Conservation (phyloP, 768 basidiomycete genomes). For the Clitopilus passeckerianus region DNA sequence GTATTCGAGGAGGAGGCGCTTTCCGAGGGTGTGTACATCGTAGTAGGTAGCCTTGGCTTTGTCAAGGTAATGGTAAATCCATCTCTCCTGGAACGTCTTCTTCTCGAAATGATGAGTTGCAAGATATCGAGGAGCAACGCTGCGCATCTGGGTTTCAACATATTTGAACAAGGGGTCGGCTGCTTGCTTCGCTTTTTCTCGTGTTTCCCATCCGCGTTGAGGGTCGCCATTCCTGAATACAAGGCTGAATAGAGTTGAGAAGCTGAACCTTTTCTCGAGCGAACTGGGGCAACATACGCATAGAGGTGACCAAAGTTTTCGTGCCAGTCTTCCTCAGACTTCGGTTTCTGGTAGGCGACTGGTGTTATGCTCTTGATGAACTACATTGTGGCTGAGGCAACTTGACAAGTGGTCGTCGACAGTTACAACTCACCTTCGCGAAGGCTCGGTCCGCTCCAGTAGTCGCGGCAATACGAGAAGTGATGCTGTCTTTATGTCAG, state of each 20-base stretch:
- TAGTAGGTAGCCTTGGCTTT: neutral
- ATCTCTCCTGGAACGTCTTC: neutral
- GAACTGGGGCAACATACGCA: slow-evolving; percentile 7
- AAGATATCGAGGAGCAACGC: neutral
- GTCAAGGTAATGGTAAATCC: neutral
- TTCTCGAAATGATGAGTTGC: neutral
- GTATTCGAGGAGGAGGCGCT: neutral
- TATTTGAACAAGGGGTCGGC: slow-evolving; percentile 4
- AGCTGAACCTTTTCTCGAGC: neutral
- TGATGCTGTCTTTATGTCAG: too few species aligned
- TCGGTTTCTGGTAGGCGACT: neutral
- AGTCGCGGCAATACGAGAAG: too few species aligned
- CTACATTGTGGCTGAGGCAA: neutral
- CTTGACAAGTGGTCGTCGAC: neutral
- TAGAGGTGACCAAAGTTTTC: slow-evolving; percentile 14
- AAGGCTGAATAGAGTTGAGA: slow-evolving; percentile 6
- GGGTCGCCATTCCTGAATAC: slow-evolving; percentile 17
- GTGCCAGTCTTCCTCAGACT: slow-evolving; percentile 3
- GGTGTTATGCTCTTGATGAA: neutral
- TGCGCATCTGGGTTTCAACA: slow-evolving; percentile 5
- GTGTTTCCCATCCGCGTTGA: slow-evolving; percentile 14
- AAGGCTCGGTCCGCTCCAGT: neutral
- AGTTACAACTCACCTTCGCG: neutral
- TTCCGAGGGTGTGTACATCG: neutral
- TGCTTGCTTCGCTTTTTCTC: slow-evolving; percentile 10